Percentiles rank a stretch among this genome's conserved stretches.
Evolutionary conservation across 164 flowering plant species (phyloP).

Genomic region (Piper longum): DNA sequence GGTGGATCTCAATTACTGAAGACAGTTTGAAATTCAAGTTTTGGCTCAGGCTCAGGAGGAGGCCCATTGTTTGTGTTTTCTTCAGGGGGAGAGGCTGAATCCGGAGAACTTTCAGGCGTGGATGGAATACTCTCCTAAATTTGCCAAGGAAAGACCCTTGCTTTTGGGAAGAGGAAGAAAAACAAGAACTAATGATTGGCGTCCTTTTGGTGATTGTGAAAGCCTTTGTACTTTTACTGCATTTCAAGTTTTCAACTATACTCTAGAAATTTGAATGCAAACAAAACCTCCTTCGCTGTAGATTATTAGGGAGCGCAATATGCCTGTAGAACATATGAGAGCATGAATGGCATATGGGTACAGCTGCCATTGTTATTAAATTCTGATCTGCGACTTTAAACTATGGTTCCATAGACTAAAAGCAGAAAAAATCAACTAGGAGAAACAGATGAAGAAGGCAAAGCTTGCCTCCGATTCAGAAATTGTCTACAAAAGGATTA

Average conservation of each 20-base stretch:
- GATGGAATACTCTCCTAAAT: not conserved
- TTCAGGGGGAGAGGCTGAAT: slow-evolving; percentile 19
- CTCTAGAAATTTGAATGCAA: too few species aligned
- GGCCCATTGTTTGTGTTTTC: slow-evolving; percentile 21
- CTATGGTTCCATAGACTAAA: too few species aligned
- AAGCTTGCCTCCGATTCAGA: too few species aligned
- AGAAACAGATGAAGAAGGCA: too few species aligned
- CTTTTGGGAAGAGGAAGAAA: not conserved
- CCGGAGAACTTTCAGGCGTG: not conserved
- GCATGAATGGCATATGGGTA: too few species aligned
- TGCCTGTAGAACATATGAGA: too few species aligned
- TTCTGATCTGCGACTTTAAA: too few species aligned
- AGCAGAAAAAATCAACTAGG: too few species aligned
- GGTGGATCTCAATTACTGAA: slow-evolving; percentile 70
- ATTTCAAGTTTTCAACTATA: not conserved
- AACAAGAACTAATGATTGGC: not conserved
- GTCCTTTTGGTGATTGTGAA: not conserved
- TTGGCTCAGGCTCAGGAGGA: slow-evolving; percentile 17
- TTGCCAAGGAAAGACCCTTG: not conserved
- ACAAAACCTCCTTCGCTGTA: too few species aligned
- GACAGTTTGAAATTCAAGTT: slow-evolving; percentile 4
- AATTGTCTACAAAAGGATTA: too few species aligned
- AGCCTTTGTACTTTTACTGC: not conserved
- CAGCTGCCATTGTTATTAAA: too few species aligned
- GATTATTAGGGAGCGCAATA: too few species aligned